Conservation (phyloP, 106 monocot genomes). For the Phalaenopsis aphrodite region DNA sequence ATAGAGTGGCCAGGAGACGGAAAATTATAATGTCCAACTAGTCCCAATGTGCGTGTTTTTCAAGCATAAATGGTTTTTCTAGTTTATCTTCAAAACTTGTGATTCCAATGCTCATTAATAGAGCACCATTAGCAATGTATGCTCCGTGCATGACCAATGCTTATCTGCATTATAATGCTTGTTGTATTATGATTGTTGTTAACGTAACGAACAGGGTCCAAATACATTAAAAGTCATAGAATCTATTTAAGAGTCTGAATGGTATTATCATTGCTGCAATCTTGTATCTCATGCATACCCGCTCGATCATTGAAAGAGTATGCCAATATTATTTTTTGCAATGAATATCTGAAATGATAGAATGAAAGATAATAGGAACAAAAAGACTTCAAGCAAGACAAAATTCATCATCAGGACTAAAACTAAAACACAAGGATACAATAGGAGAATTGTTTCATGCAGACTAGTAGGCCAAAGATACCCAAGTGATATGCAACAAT, state of each 20-base stretch:
- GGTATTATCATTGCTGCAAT: background rate
- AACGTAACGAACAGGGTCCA: background rate
- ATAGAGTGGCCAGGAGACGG: background rate
- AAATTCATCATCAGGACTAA: no score
- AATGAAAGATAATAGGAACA: no score
- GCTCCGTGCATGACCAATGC: no score
- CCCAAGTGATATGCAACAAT: background rate
- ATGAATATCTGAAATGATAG: no score
- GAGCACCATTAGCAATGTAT: background rate
- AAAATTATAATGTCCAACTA: background rate
- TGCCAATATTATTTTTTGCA: no score
- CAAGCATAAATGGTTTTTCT: background rate
- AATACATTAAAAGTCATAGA: background rate
- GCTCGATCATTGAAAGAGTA: background rate
- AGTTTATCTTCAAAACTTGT: background rate
- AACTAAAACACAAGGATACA: no score
- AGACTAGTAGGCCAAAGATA: background rate
- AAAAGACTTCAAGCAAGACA: no score
- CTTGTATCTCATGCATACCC: background rate
- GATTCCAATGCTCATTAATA: background rate
- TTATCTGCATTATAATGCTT: background rate
- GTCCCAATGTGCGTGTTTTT: background rate
- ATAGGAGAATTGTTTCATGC: background rate
- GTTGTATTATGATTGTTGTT: background rate
- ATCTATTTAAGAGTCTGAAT: background rate